Conservation (phyloP, 495 filamentous ascomycete species). For the Tuber microsphaerosporum region DNA sequence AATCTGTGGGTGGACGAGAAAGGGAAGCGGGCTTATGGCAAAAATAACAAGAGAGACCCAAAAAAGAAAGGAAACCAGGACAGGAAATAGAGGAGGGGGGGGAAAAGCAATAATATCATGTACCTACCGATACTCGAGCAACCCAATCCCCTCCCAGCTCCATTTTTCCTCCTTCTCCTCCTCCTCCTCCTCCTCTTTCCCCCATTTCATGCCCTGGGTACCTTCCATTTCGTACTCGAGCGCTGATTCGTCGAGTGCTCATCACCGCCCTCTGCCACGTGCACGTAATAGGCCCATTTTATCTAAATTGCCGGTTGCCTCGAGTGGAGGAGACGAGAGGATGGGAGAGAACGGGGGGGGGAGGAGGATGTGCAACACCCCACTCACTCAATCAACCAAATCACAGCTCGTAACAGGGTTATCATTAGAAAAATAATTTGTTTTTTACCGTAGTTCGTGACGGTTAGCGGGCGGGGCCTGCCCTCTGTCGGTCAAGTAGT, state of each 20-base stretch:
- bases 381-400: slow-evolving; percentile 17
- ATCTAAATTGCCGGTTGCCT: slow-evolving; percentile 1
- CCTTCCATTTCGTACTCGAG: slow-evolving; percentile 16
- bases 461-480: slow-evolving; percentile 21
- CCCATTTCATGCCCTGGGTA: not conserved
- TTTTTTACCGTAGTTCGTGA: slow-evolving; percentile 16
- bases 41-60: slow-evolving; percentile 22
- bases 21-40: slow-evolving; percentile 28
- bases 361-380: not conserved
- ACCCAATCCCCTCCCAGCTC: not conserved
- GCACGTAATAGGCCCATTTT: slow-evolving; percentile 23
- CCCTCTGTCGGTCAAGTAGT: not conserved
- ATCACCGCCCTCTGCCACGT: slow-evolving; percentile 35
- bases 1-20: slow-evolving; percentile 11
- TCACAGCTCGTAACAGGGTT: slow-evolving; percentile 9
- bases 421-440: not conserved
- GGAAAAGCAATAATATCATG: slow-evolving; percentile 22
- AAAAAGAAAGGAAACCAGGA: slow-evolving; percentile 1
- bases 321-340: slow-evolving; percentile 8
- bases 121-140: not conserved
- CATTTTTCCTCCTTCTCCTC: not conserved
- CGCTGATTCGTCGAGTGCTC: slow-evolving; percentile 21
- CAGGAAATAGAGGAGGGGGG: slow-evolving; percentile 3
- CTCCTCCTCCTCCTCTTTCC: slow-evolving; percentile 1
- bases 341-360: slow-evolving; percentile 11